Evolutionary conservation across 768 basidiomycete genomes (phyloP).

Genomic region (Punctularia strigosozonata): DNA sequence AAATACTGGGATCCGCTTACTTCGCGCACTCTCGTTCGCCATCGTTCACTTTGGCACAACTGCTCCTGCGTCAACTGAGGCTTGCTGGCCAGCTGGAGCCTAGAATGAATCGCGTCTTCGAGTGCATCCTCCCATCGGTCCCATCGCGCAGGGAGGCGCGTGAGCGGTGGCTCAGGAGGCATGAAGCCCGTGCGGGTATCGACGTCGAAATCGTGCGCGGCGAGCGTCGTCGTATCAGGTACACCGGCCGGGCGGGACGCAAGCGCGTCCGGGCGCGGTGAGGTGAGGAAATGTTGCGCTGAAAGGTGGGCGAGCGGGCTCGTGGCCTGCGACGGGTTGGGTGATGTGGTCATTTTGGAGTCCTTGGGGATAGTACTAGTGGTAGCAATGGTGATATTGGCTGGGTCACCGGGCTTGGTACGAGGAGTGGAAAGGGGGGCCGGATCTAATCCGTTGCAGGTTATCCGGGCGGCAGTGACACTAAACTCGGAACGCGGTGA

Average conservation of each 20-base stretch:
- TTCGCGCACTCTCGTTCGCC: conserved; percentile 29
- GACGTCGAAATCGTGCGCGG: conserved; percentile 62
- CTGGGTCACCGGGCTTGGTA: no score
- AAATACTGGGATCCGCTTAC: conserved; percentile 16
- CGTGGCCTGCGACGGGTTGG: no score
- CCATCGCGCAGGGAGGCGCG: conserved; percentile 50
- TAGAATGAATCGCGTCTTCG: conserved; percentile 32
- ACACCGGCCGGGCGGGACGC: conserved; percentile 14
- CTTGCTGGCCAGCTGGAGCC: conserved; percentile 42
- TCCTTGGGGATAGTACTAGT: no score
- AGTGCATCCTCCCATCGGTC: conserved; percentile 62
- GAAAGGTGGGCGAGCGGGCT: conserved; percentile 4
- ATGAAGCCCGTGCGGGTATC: conserved; percentile 88
- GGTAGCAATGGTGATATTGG: no score
- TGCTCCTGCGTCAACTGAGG: conserved; percentile 17
- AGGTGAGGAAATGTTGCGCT: conserved; percentile 21
- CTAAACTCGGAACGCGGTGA: no score
- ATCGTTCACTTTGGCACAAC: conserved; percentile 22
- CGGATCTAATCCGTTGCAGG: no score
- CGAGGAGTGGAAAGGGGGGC: no score
- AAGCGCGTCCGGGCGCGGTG: conserved; percentile 20
- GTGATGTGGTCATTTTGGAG: no score
- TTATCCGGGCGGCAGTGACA: no score
- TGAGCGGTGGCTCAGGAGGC: conserved; percentile 63
- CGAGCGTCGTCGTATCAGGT: conserved; percentile 24